Evolutionary conservation across 1,284 basidiomycete species (phyloP).

Genomic region (Volvariella surrecta): DNA sequence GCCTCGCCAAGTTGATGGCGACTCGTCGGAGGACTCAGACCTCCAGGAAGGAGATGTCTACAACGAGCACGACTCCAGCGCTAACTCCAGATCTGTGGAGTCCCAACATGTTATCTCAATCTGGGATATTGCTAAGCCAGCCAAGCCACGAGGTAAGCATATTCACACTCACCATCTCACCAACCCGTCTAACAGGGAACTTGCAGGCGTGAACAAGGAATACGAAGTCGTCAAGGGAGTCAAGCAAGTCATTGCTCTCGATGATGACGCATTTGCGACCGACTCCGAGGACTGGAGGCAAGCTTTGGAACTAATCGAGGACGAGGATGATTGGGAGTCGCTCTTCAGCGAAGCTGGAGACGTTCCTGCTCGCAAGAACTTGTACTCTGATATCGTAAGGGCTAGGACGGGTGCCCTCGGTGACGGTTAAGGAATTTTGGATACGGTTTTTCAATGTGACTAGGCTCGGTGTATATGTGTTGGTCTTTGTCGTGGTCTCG

Average conservation of each 20-base stretch:
- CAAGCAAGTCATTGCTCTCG: slow-evolving; percentile 10
- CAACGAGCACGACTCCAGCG: not conserved
- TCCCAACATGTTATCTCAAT: slow-evolving; percentile 8
- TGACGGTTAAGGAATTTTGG: too few relatives aligned
- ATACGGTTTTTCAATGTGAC: too few relatives aligned
- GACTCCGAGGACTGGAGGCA: not conserved
- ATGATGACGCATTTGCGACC: slow-evolving; percentile 9
- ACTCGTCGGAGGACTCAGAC: not conserved
- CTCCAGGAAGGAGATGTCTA: not conserved
- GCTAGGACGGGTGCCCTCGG: too few relatives aligned
- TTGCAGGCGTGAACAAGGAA: slow-evolving; percentile 12
- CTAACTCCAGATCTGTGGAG: not conserved
- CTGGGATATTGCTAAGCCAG: slow-evolving; percentile 13
- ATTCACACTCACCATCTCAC: not conserved
- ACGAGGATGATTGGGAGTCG: slow-evolving; percentile 13
- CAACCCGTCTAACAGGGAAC: not conserved
- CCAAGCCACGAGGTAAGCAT: slow-evolving; percentile 12
- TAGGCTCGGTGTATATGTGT: too few relatives aligned
- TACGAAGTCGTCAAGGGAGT: slow-evolving; percentile 11
- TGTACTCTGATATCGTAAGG: too few relatives aligned
- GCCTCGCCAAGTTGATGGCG: slow-evolving; percentile 4
- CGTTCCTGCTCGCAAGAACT: too few relatives aligned
- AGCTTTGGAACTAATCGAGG: slow-evolving; percentile 1
- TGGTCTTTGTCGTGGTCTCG: too few relatives aligned
- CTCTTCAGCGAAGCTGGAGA: slow-evolving; percentile 3